Base-by-base conservation (phyloP, 352 stramenopile species). In the Elongisporangium senticosum region DNA sequence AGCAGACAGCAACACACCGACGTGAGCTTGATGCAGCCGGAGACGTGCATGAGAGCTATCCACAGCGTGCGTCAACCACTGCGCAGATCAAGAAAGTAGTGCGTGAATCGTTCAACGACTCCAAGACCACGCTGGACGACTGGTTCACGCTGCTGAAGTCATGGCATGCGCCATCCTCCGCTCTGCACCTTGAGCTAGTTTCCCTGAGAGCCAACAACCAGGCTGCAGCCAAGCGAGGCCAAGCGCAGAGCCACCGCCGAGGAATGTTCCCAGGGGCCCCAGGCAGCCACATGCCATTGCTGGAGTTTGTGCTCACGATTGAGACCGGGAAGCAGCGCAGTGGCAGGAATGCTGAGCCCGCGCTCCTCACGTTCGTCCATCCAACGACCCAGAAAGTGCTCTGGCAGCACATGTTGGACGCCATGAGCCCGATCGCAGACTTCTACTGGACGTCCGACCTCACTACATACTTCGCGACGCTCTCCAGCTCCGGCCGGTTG, bases 361-460 rank as follows among this genome's bases (percentile, higher is more conserved):
- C 33, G 17, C 33, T 43, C 7, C 33, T 43, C 33, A 43, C 33
- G 4, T 43, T 43, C 11, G 4, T 43, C 33, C 33, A 43, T 10
- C 33, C 33, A 43, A 17, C 33, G 11, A 43, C 33, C 0, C 33
- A 43, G 13, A 10, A 43, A 43, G 33, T 43, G 33, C 33, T 43
- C 33, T 43, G 33, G 33, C 33, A 43, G 33, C 33, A 43, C 33
- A 43, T 43, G 33, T 10, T 43, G 33, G 13, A 43, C 33, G 33
- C 33, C 33, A 43, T 43, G 33, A 10, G 33, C 1, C 33, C 33
- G 39, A 53, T 66, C 22, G 19, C 49, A 10, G 55, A 66, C 50
- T 66, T 53, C 55, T 56, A 58, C 54, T 66, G 61, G n/a, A 40
- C 22, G 23, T 66, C 60, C 24, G 60, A 66, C 19, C 60, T 55